A percentile compares a stretch with the other conserved stretches of the same genome.
Conservation (phyloP, 2,329 filamentous ascomycete genomes). For the Raffaelea albimanens region DNA sequence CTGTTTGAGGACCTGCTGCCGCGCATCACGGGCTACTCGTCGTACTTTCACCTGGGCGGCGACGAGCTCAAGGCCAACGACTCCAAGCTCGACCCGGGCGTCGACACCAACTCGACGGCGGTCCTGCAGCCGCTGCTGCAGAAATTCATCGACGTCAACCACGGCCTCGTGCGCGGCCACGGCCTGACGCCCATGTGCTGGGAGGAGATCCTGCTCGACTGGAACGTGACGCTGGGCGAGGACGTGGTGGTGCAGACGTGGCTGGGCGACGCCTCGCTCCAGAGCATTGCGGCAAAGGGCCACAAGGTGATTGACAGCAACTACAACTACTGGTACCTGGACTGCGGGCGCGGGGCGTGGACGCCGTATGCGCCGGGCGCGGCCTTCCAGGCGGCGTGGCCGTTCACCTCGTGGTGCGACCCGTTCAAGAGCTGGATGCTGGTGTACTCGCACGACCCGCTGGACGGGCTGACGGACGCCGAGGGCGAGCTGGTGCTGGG, state of each 20-base stretch:
- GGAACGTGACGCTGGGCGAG: constrained; percentile 63
- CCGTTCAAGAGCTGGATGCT: constrained; percentile 75
- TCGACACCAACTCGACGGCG: constrained; percentile 53
- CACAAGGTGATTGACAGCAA: constrained; percentile 66
- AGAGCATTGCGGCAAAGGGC: constrained; percentile 49
- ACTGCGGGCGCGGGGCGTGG: constrained; percentile 76
- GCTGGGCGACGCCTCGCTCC: constrained; percentile 55
- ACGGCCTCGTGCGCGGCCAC: constrained; percentile 51
- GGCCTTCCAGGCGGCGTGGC: constrained; percentile 19
- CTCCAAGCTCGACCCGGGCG: constrained; percentile 63
- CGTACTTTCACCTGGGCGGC: constrained; percentile 78
- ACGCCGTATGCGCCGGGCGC: constrained; percentile 32
- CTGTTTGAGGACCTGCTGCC: constrained; percentile 72
- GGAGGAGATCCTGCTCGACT: constrained; percentile 77
- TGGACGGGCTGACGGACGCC: constrained; percentile 50
- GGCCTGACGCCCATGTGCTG: constrained; percentile 70
- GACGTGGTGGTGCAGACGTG: constrained; percentile 74
- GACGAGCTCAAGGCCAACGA: constrained; percentile 77
- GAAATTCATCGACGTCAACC: constrained; percentile 62
- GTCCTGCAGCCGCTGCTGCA: constrained; percentile 70
- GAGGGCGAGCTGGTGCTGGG: constrained; percentile 63
- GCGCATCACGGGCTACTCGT: constrained; percentile 55
- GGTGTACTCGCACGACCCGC: constrained; percentile 72
- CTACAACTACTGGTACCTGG: constrained; percentile 75
- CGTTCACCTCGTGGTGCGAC: constrained; percentile 72